phyloP scores from a whole-genome alignment of 768 basidiomycete species.

The Gyrodon lividus region DNA sequence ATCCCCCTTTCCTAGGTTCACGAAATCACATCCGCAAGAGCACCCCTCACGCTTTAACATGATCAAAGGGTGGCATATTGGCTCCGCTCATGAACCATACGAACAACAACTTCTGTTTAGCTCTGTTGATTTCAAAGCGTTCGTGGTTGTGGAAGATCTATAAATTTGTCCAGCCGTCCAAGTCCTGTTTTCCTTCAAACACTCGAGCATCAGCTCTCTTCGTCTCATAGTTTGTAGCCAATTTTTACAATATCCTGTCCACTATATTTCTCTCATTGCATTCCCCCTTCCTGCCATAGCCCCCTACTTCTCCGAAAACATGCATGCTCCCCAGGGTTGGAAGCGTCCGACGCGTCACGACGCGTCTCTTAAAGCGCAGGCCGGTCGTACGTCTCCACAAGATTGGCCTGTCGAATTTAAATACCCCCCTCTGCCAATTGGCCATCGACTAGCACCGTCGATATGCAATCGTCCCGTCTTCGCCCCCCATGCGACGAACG shows the following conservation, averaged over 20 bases:
- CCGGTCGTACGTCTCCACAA: neutral
- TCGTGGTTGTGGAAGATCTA: neutral
- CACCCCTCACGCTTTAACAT: neutral
- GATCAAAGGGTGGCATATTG: neutral
- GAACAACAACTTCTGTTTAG: neutral
- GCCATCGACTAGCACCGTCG: neutral
- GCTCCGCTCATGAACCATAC: too few relatives aligned
- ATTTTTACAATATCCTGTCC: neutral
- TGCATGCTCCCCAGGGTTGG: neutral
- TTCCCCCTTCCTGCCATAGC: neutral
- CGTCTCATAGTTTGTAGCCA: neutral
- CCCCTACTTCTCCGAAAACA: neutral
- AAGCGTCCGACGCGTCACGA: neutral
- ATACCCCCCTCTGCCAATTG: neutral
- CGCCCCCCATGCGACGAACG: neutral
- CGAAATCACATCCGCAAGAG: neutral
- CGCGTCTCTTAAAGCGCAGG: neutral
- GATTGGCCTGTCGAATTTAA: neutral
- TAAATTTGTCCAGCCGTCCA: neutral
- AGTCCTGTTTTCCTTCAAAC: neutral
- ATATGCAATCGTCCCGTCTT: neutral
- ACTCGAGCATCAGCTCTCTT: neutral
- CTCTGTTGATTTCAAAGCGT: constrained; percentile 1
- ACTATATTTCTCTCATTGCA: neutral
- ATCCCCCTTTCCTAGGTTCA: neutral